phyloP scores from a whole-genome alignment of 2,329 filamentous ascomycete species.

The Sporothrix pallida region DNA sequence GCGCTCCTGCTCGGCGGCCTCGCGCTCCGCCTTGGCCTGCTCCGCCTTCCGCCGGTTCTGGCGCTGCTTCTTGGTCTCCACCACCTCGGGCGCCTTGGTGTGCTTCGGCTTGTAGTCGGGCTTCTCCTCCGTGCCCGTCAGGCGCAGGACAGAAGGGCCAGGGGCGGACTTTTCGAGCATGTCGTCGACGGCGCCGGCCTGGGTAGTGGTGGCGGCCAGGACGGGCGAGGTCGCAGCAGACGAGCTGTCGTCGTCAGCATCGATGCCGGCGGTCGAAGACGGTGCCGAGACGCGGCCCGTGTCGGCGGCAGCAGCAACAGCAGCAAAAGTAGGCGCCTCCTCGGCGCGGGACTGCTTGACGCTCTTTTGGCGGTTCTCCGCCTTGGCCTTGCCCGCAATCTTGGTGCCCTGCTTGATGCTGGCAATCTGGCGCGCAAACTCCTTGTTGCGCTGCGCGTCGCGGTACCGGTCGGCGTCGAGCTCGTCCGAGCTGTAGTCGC shows the following conservation, averaged over 20 bases:
- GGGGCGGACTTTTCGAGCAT: conserved; percentile 80
- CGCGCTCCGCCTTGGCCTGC: conserved; percentile 73
- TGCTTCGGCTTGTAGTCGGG: conserved; percentile 67
- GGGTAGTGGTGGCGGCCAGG: conserved; percentile 52
- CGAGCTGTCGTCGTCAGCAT: conserved; percentile 82
- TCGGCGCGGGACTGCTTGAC: conserved; percentile 71
- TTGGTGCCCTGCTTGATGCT: conserved; percentile 73
- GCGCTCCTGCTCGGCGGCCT: conserved; percentile 79
- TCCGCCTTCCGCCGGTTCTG: conserved; percentile 91
- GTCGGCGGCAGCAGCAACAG: conserved; percentile 38
- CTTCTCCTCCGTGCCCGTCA: conserved; percentile 66
- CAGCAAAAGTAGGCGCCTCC: conserved; percentile 48
- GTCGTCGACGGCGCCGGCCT: conserved; percentile 77
- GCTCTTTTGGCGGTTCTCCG: conserved; percentile 70
- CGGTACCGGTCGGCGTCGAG: conserved; percentile 46
- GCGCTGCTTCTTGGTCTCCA: conserved; percentile 92
- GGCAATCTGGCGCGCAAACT: conserved; percentile 77
- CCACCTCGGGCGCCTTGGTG: conserved; percentile 65
- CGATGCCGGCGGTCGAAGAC: conserved; percentile 74
- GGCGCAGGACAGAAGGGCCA: conserved; percentile 75
- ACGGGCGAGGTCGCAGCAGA: conserved; percentile 70
- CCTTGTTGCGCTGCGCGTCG: conserved; percentile 56
- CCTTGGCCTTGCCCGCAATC: conserved; percentile 58
- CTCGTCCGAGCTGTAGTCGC: conserved; percentile 57
- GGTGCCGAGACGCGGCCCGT: conserved; percentile 60